Percentiles rank a stretch among this genome's conserved stretches.
Evolutionary conservation across 257 asterid species (phyloP).

Genomic region (Solanum gandarillasii): DNA sequence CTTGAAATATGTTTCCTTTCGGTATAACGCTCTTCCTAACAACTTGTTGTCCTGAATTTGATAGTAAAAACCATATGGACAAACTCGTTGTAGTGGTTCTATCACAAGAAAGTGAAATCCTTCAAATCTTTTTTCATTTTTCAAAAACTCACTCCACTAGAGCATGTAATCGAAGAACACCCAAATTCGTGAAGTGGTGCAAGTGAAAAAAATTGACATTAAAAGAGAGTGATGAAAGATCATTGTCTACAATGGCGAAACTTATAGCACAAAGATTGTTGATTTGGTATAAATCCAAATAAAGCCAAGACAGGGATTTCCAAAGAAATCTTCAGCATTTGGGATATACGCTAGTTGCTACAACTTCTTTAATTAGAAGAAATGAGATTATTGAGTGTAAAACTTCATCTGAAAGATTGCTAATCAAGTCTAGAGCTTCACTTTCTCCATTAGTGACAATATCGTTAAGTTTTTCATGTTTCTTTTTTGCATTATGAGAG

Average conservation of each 20-base stretch:
- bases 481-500: neutral
- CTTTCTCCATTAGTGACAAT: no score
- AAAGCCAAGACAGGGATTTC: neutral
- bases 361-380: no score
- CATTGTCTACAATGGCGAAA: neutral
- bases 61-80: neutral
- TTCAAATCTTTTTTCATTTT: neutral
- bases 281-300: neutral
- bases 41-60: neutral
- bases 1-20: neutral
- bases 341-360: neutral
- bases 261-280: neutral
- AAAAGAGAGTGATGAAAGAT: neutral
- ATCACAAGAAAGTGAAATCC: neutral
- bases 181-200: neutral
- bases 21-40: no score
- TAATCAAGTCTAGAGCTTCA: neutral
- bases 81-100: no score
- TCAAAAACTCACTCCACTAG: neutral
- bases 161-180: neutral
- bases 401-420: no score
- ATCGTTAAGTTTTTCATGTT: no score
- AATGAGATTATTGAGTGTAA: neutral
- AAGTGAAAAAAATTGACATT: neutral
- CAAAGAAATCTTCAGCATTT: neutral